These are phyloP conservation scores for Melampsora abietis-canadensis DNA, from an alignment of 1,284 basidiomycete genomes.

Conservation along the genomic window DNA sequence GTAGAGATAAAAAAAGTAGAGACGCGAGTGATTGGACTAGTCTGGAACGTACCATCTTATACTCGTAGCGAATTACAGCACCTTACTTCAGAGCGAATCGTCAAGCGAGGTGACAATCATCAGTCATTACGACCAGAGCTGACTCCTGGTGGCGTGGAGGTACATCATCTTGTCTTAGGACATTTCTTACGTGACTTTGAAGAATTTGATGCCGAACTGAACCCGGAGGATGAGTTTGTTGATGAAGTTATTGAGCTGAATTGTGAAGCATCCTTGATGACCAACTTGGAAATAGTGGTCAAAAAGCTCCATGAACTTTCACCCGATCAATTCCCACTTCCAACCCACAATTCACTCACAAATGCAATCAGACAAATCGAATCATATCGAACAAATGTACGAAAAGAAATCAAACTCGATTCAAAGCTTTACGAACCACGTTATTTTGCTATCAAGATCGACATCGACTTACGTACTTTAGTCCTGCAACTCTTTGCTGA, in stretches of 20 bases:
- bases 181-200: constrained; percentile 69
- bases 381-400: constrained; percentile 10
- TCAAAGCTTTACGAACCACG: constrained; percentile 1
- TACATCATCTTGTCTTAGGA: constrained; percentile 78
- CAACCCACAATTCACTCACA: neutral
- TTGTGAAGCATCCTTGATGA: constrained; percentile 56
- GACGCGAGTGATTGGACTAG: constrained; percentile 69
- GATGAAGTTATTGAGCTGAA: constrained; percentile 67
- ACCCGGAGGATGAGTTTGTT: constrained; percentile 58
- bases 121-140: constrained; percentile 69
- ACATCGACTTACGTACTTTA: neutral
- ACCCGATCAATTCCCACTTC: neutral
- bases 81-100: constrained; percentile 71
- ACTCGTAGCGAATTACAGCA: constrained; percentile 61
- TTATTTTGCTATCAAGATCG: constrained; percentile 22
- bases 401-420: constrained; percentile 37
- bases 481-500: neutral
- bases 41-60: constrained; percentile 67
- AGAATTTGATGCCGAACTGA: constrained; percentile 58
- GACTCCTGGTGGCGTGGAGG: constrained; percentile 54
- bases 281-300: constrained; percentile 44
- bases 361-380: constrained; percentile 61
- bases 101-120: constrained; percentile 73
- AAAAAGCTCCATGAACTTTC: constrained; percentile 20
- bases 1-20: constrained; percentile 11